Base-by-base conservation (phyloP, 2,329 filamentous ascomycete species). In the Diaporthe nobilis region DNA sequence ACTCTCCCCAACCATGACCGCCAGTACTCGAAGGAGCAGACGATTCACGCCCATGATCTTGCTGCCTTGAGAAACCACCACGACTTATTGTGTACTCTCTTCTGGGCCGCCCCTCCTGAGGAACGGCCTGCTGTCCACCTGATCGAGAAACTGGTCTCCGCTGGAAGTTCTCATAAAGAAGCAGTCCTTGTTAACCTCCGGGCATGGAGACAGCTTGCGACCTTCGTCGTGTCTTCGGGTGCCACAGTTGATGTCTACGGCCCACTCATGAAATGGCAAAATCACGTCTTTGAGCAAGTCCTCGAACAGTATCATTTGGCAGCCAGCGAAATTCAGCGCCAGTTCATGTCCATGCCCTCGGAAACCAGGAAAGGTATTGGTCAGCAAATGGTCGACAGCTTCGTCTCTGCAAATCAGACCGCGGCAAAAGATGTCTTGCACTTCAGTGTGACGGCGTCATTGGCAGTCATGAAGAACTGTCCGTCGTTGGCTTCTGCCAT, bases 1-100 rank as follows among this genome's bases (percentile, higher is more conserved):
- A 88, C 91, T 1, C 86, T 92, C 73, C 92, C 92, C 3, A 94
- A 94, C 77, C 92, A 94, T 78, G 88, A 91, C 77, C 87, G 92
- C 13, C 90, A 92, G 76, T 90, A 92, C 74, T 87, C 89, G 49
- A 93, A 92, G 79, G 92, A 94, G 80, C 87, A 92, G 75, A 86
- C 85, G 8, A 87, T 93, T 15, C 87, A 89, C 74, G 86, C 92
- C 78, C 87, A 88, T 51, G 92, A 94, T 67, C 85, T 94, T 61
- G 90, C 91, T 5, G 91, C 91, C 7, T 83, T 94, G 58, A 86
- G 92, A 75, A 94, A 94, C 76, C 92, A 94, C 76, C 92, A 94
- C 75, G 92, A 94, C 81, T 87, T 94, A 57, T 85, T 94, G 4
- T 91, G 90, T 78, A 92, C 91, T 0, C 85, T 94, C 6, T 94